Base-by-base conservation (phyloP, 2,329 filamentous ascomycete genomes). In the Geosmithia putterillii region DNA sequence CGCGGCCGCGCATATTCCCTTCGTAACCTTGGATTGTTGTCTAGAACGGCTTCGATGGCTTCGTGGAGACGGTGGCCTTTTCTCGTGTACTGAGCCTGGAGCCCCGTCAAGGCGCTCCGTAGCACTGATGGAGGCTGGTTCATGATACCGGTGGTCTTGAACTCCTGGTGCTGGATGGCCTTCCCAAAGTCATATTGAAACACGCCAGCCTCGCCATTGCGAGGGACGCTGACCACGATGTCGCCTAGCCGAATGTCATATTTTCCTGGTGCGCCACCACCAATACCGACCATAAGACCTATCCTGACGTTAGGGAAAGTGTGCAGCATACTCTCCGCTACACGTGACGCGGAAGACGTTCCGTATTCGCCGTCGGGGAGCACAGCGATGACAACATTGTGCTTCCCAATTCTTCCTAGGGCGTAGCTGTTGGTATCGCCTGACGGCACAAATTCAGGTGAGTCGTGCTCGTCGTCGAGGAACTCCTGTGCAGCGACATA, bases 391-490 rank as follows among this genome's bases (percentile, higher is more conserved):
- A 62, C 61, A 6, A 65, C 48, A 35, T 65, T 59, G 42, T 64
- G 60, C 9, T 45, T 43, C 1, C 52, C 54, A 2, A 64, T 56
- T 0, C 40, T 43, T 1, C 60, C 62, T 0, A 58, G 47, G 6
- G 47, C 49, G 41, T 66, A 65, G 23, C 52, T 55, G 36, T 46
- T 48, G 41, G 51, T 51, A 28, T 59, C 57, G 10, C 53, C 18
- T 2, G 7, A 17, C 2, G 44, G 4, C 18, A 54, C 35, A 58
- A 58, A 19, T 12, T 52, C 48, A 0, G 51, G 56, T 0, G 10
- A 3, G 0, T 52, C 54, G 42, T 67, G 59, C 37, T 53, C 45
- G 47, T 67, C 58, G 40, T 70, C 65, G 3, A 69, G 60, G 22
- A 67, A 59, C 0, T 41, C 50, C 22, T 52, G 48, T 3, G 65